Base-by-base conservation (phyloP, 75 land plant genomes). In the Larix kaempferi region DNA sequence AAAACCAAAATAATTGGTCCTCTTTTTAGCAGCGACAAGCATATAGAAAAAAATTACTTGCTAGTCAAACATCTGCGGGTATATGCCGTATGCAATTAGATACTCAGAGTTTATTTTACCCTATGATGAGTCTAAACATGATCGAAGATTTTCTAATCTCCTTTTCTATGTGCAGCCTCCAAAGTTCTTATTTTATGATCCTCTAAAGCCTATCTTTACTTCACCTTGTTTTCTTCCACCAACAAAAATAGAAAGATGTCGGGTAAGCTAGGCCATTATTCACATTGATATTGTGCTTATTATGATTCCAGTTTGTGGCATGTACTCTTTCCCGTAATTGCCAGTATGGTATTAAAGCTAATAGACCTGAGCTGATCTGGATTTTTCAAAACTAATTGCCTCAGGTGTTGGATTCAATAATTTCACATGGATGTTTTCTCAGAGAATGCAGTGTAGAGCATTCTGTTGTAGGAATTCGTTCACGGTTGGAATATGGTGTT, bases 141-240 rank as follows among this genome's bases (percentile, higher is more conserved):
- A 69, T 11, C 41, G 13, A 69, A 69, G 3, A 3, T 35, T 41
- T 21, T 39, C n/a, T 22, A 71, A 41, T 73, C 27, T 59, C 15
- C 35, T 39, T 67, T 14, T 16, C 16, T 79, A 26, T 60, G 13
- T 87, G 79, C 93, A 97, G 99, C 88, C 85, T 64, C 91, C 99
- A 14, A 92, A 89, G 82, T 97, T 97, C 77, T 81, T 88, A 23
- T 97, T 97, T 71, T 89, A 88, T 81, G 98, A 97, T 77, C 96
- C 99, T 21, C 83, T 81, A 71, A 97, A 91, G 59, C 99, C 99
- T 54, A 95, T 97, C 73, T 94, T 78, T 82, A 97, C 99, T 49
- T 92, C 95, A 59, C 95, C 98, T 8, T 84, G 98, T 59, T 97
- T 86, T 72, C 80, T 97, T 23, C 99, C 99, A 15, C 99, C 99